These are phyloP conservation scores for Danielozyma ontarioensis DNA, from an alignment of 805 yeast species.

Conservation along the genomic window DNA sequence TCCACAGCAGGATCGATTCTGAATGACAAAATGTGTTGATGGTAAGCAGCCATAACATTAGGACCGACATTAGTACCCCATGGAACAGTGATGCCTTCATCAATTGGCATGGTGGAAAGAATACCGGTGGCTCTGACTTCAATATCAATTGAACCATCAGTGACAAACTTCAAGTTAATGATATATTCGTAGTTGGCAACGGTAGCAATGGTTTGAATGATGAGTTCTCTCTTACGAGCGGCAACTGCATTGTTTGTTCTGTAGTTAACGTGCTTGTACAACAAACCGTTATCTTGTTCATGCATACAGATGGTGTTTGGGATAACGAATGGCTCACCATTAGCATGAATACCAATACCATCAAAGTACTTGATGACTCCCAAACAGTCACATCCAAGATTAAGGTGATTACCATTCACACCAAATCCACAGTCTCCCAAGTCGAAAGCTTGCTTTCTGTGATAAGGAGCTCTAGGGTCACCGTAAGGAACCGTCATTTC, in stretches of 20 bases:
- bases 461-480: conserved; percentile 78
- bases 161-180: conserved; percentile 65
- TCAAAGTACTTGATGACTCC: conserved; percentile 75
- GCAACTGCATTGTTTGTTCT: conserved; percentile 67
- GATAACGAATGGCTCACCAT: conserved; percentile 57
- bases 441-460: conserved; percentile 83
- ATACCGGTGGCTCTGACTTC: conserved; percentile 87
- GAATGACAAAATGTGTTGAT: conserved; percentile 74
- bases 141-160: conserved; percentile 71
- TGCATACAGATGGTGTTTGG: conserved; percentile 77
- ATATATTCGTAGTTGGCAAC: conserved; percentile 83
- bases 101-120: conserved; percentile 78
- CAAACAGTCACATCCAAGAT: conserved; percentile 76
- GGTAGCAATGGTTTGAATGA: conserved; percentile 76
- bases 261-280: conserved; percentile 77
- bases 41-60: conserved; percentile 78
- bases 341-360: conserved; percentile 48
- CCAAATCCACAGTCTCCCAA: conserved; percentile 86
- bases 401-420: conserved; percentile 60
- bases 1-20: conserved; percentile 81
- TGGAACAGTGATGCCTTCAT: conserved; percentile 59
- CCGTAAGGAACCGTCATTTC: conserved; percentile 91
- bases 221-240: conserved; percentile 73
- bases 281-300: conserved; percentile 71
- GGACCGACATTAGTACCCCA: conserved; percentile 78